These are phyloP conservation scores for Choanephora cucurbitarum DNA, from an alignment of 371 early-diverging fungal species.

Conservation along the genomic window DNA sequence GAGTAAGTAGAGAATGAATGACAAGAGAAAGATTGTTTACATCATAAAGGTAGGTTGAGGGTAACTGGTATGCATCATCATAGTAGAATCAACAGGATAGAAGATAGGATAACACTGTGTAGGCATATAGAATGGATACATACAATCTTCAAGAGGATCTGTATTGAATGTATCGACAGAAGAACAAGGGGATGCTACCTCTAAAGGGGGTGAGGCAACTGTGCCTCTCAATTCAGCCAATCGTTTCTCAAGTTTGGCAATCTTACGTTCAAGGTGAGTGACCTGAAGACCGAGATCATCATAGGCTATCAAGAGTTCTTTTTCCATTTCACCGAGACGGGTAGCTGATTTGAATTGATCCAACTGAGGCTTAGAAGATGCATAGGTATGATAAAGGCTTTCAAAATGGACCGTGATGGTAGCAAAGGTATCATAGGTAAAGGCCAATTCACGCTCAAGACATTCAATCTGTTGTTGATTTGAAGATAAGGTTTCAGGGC, in stretches of 20 bases:
- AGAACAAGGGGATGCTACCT: constrained; percentile 19
- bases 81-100: not conserved
- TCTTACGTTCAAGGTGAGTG: constrained; percentile 38
- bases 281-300: constrained; percentile 49
- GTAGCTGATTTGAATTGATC: constrained; percentile 33
- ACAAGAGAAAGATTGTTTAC: no score
- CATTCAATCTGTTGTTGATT: constrained; percentile 19
- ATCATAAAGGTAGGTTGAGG: not conserved
- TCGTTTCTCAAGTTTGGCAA: constrained; percentile 34
- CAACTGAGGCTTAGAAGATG: constrained; percentile 25
- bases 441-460: constrained; percentile 40
- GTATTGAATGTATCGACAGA: constrained; percentile 18
- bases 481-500: constrained; percentile 8
- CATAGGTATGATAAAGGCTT: constrained; percentile 44
- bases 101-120: not conserved
- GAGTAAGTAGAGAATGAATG: no score
- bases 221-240: constrained; percentile 9
- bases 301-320: constrained; percentile 49
- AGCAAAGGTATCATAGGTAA: constrained; percentile 40
- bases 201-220: not conserved
- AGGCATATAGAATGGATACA: not conserved
- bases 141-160: constrained; percentile 2
- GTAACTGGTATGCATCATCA: not conserved
- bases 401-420: constrained; percentile 46
- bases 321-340: constrained; percentile 46